Evolutionary conservation across 345 rosid species (phyloP).

Genomic region (Syzygium oleosum): DNA sequence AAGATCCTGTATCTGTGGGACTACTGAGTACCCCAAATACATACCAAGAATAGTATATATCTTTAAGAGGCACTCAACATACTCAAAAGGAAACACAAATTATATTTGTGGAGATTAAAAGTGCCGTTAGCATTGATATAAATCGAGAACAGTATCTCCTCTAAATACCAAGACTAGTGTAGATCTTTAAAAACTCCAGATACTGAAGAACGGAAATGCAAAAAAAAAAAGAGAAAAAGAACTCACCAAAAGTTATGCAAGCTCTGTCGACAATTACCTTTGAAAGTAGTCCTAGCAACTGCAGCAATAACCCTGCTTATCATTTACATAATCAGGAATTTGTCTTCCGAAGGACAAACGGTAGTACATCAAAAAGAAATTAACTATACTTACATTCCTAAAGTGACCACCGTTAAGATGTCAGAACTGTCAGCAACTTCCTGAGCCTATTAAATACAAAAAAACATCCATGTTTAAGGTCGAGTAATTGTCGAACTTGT

Average conservation of each 20-base stretch:
- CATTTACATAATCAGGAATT: not conserved
- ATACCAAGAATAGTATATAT: no score
- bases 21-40: no score
- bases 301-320: constrained; percentile 71
- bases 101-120: not conserved
- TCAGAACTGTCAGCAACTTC: constrained; percentile 75
- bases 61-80: no score
- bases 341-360: not conserved
- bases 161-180: not conserved
- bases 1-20: no score
- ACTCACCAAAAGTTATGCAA: constrained; percentile 84
- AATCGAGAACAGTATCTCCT: not conserved
- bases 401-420: constrained; percentile 83
- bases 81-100: not conserved
- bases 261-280: constrained; percentile 78
- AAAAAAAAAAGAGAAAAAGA: not conserved
- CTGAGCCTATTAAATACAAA: constrained; percentile 53
- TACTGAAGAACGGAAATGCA: not conserved
- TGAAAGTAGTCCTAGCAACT: constrained; percentile 73
- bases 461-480: not conserved
- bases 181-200: not conserved
- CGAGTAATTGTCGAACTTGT: not conserved
- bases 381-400: constrained; percentile 68
- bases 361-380: constrained; percentile 1
- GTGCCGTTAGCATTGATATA: not conserved